Percentiles rank a stretch among this genome's conserved stretches.
These are phyloP conservation scores for Acer saccharum DNA, from an alignment of 345 rosid species.

Conservation along the genomic window DNA sequence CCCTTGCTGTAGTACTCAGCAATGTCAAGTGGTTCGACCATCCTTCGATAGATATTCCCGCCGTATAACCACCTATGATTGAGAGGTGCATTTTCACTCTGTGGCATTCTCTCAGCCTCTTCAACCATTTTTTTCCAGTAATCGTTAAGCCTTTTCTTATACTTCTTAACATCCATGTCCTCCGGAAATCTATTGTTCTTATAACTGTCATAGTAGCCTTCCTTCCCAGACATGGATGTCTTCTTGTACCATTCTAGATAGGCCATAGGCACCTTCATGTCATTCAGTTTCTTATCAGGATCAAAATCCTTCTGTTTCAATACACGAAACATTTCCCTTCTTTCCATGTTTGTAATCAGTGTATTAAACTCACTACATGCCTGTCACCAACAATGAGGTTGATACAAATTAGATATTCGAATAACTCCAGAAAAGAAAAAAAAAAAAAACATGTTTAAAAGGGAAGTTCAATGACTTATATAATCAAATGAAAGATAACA, in stretches of 20 bases:
- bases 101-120: slow-evolving; percentile 52
- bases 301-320: slow-evolving; percentile 18
- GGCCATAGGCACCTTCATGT: slow-evolving; percentile 43
- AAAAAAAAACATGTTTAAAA: not conserved
- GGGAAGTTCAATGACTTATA: not conserved
- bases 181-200: slow-evolving; percentile 12
- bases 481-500: not conserved
- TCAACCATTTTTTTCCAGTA: slow-evolving; percentile 58
- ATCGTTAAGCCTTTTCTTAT: slow-evolving; percentile 27
- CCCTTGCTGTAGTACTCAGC: slow-evolving; percentile 56
- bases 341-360: slow-evolving; percentile 28
- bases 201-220: slow-evolving; percentile 66
- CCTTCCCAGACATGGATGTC: slow-evolving; percentile 17
- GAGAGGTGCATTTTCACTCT: no score
- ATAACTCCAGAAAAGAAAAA: not conserved
- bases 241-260: slow-evolving; percentile 69
- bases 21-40: slow-evolving; percentile 78
- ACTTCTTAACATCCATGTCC: not conserved
- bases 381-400: slow-evolving; percentile 15
- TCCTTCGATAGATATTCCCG: slow-evolving; percentile 57
- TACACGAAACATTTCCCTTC: slow-evolving; percentile 19
- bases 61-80: slow-evolving; percentile 38
- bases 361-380: not conserved
- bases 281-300: slow-evolving; percentile 37
- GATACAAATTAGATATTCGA: not conserved